Conservation (phyloP, 768 basidiomycete species). For the Panaeolus papilionaceus region DNA sequence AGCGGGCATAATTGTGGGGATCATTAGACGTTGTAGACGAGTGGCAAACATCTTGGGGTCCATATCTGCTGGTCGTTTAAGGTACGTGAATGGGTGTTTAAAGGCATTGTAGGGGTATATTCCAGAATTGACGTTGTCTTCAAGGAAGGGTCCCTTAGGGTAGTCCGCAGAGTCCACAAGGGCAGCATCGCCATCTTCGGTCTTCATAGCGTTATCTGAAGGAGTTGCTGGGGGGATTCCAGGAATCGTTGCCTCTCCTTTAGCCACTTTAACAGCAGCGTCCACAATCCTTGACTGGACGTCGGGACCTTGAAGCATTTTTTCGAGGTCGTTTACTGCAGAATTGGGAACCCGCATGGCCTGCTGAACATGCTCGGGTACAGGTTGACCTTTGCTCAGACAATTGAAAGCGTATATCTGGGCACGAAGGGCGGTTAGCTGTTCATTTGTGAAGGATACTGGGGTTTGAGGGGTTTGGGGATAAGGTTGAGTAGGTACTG, state of each 20-base stretch:
- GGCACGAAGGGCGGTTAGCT: conserved; percentile 76
- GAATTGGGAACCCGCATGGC: conserved; percentile 71
- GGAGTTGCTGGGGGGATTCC: conserved; percentile 33
- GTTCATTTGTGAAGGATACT: conserved; percentile 79
- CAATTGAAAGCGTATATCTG: conserved; percentile 86
- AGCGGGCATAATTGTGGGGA: conserved; percentile 89
- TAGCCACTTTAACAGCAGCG: conserved; percentile 75
- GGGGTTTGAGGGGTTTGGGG: conserved; percentile 70
- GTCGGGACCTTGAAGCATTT: conserved; percentile 65
- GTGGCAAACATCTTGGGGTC: conserved; percentile 71
- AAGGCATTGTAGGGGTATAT: conserved; percentile 95
- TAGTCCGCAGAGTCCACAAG: conserved; percentile 61
- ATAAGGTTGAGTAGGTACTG: conserved; percentile 53
- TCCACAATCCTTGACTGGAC: conserved; percentile 70
- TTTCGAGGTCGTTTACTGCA: conserved; percentile 68
- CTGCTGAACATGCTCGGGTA: conserved; percentile 74
- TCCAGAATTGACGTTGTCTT: conserved; percentile 79
- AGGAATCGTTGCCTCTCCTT: conserved; percentile 48
- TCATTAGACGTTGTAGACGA: conserved; percentile 77
- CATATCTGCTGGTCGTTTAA: conserved; percentile 66
- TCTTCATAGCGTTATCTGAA: conserved; percentile 53
- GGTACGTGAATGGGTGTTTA: conserved; percentile 81
- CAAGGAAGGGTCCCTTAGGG: conserved; percentile 77
- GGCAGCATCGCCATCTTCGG: conserved; percentile 56
- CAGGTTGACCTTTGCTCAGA: conserved; percentile 65